A percentile compares a stretch with the other conserved stretches of the same genome.
Conservation (phyloP, 2,329 filamentous ascomycete genomes). For the Pseudogymnoascus sp. region DNA sequence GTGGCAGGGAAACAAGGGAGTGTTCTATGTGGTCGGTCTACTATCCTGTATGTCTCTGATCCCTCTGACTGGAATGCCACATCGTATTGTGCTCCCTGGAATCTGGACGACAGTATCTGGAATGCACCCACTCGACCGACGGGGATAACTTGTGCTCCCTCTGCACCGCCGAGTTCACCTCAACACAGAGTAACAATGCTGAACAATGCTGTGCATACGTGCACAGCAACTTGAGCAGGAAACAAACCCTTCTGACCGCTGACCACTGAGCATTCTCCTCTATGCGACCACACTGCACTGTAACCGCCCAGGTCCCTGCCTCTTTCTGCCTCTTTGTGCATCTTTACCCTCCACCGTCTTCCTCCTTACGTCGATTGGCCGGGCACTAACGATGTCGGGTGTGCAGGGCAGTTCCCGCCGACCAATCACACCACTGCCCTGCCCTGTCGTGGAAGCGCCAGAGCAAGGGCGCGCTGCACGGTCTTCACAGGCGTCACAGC, state of each 20-base stretch:
- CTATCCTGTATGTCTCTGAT: background rate
- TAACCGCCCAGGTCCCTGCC: background rate
- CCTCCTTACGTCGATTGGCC: background rate
- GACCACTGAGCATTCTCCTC: background rate
- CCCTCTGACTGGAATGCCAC: background rate
- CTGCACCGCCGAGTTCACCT: background rate
- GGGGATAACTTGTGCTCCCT: background rate
- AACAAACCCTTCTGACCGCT: background rate
- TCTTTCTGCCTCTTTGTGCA: background rate
- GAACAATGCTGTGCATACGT: background rate
- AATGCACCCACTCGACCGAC: background rate
- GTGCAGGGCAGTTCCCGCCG: background rate
- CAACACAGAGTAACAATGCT: background rate
- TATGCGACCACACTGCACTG: background rate
- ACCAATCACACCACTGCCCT: background rate
- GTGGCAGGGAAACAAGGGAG: background rate
- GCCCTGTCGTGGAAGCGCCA: background rate
- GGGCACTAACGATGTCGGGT: background rate
- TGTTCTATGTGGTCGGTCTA: too few relatives aligned
- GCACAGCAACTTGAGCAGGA: background rate
- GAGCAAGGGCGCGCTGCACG: background rate
- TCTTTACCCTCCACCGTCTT: background rate
- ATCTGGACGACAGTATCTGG: background rate
- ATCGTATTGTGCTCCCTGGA: background rate
- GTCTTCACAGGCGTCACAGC: background rate